Evolutionary conservation across 2,329 filamentous ascomycete species (phyloP), one percentile per base, ranked within the genome.

Genomic region (Diplodia intermedia): DNA sequence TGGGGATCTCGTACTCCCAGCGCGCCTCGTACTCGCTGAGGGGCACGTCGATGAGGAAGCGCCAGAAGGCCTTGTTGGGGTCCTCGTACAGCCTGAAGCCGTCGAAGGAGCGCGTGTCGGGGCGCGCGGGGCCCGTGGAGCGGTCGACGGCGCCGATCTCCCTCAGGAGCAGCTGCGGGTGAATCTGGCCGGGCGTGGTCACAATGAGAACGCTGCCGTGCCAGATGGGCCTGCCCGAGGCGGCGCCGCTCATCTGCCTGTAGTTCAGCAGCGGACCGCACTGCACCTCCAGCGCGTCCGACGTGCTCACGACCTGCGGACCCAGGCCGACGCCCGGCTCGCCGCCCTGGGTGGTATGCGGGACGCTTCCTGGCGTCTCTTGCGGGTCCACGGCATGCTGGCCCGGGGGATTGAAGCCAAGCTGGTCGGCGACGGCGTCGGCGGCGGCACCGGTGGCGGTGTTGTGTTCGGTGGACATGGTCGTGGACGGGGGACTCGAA

Each of bases 171-270:
- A 96, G 88, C 70, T 85, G 81, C 0, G 86, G 84, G 70, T 87
- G 85, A 23, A 83, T 82, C 74, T 87, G 88, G 29, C 91, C 91
- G 4, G 93, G 91, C 63, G 86, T 89, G 18, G 90, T 91, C 65
- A 97, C 93, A 61, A 97, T 82, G 73, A 97, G 82, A 8, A 97
- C 91, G 77, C 93, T 97, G 68, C 94, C 94, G 73, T 91, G 84
- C 94, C 94, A 98, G 50, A 80, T 81, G 49, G 82, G 82, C 60
- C 73, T 75, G 33, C 79, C 77, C 2, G 78, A 75, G 66, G 77
- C 71, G 69, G 78, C 82, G 33, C 85, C 85, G 73, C 90, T 87
- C 87, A 91, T 93, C 74, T 87, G 86, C 71, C 90, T 85, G 78
- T 93, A 94, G 80, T 94, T 94, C 70, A 94, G 80, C 71, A 94